Conservation (phyloP, 495 filamentous ascomycete species). For the Lasiosphaeria hispida region DNA sequence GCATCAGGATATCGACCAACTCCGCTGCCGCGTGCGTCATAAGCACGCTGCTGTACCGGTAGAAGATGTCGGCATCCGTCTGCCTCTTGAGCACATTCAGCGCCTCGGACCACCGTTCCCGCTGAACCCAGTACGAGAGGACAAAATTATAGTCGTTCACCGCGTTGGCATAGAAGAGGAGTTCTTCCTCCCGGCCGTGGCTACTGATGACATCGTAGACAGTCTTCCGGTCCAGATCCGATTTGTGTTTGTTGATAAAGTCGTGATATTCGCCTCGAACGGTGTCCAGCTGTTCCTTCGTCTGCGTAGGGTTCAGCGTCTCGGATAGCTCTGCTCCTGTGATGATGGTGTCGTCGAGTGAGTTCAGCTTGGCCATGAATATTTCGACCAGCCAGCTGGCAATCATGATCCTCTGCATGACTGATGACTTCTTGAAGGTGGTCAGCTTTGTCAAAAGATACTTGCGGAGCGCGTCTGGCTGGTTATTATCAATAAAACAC, state of each 20-base stretch:
- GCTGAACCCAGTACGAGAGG: slow-evolving; percentile 93
- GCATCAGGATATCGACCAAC: slow-evolving; percentile 88
- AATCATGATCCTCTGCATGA: slow-evolving; percentile 95
- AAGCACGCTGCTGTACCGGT: slow-evolving; percentile 91
- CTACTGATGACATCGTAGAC: slow-evolving; percentile 94
- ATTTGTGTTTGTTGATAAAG: slow-evolving; percentile 78
- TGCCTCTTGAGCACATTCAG: slow-evolving; percentile 86
- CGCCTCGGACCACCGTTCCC: slow-evolving; percentile 90
- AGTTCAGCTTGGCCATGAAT: slow-evolving; percentile 96
- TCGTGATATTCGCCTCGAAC: slow-evolving; percentile 80
- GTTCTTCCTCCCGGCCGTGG: slow-evolving; percentile 88
- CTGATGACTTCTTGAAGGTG: slow-evolving; percentile 73
- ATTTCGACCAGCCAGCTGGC: slow-evolving; percentile 93
- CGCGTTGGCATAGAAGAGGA: slow-evolving; percentile 84
- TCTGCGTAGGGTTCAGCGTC: slow-evolving; percentile 63
- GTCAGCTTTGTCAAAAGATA: slow-evolving; percentile 84
- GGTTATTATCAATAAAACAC: slow-evolving; percentile 80
- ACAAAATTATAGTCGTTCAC: slow-evolving; percentile 93
- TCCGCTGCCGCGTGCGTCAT: slow-evolving; percentile 84
- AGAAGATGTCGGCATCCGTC: slow-evolving; percentile 88
- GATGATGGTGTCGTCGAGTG: slow-evolving; percentile 88
- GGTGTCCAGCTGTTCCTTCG: slow-evolving; percentile 65
- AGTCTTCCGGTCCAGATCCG: slow-evolving; percentile 84
- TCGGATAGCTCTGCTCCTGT: slow-evolving; percentile 83
- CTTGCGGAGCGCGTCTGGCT: slow-evolving; percentile 87